Conservation (phyloP, 495 filamentous ascomycete genomes). For the Neurospora sp. region DNA sequence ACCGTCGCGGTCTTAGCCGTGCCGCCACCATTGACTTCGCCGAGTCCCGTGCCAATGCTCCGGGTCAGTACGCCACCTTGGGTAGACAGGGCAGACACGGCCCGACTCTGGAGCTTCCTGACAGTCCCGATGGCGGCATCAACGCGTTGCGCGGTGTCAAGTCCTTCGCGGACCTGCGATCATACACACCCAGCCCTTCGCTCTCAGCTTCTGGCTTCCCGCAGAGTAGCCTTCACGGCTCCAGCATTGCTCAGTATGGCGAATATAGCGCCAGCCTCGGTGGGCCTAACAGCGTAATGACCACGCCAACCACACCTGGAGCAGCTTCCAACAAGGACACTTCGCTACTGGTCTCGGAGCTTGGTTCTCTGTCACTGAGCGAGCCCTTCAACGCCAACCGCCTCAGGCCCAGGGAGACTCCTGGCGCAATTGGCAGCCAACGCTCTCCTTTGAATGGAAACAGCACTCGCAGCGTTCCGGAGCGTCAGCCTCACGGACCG, state of each 20-base stretch:
- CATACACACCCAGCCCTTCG: conserved; percentile 88
- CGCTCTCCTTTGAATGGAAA: conserved; percentile 58
- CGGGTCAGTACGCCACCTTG: conserved; percentile 59
- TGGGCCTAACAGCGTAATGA: conserved; percentile 29
- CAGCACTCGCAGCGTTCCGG: conserved; percentile 56
- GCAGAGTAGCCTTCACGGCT: conserved; percentile 32
- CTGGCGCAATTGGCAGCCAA: conserved; percentile 82
- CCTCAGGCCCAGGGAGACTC: conserved; percentile 29
- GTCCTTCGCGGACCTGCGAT: conserved; percentile 90
- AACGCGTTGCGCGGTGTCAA: conserved; percentile 74
- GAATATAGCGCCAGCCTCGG: conserved; percentile 25
- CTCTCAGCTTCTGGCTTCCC: conserved; percentile 58
- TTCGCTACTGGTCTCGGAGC: conserved; percentile 47
- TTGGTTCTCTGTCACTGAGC: conserved; percentile 53
- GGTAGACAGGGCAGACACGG: conserved; percentile 56
- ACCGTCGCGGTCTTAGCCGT: conserved; percentile 74
- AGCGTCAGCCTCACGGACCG: conserved; percentile 76
- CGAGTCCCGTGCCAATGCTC: conserved; percentile 65
- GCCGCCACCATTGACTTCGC: conserved; percentile 98
- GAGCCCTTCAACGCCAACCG: conserved; percentile 49
- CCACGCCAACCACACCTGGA: conserved; percentile 30
- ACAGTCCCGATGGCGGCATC: conserved; percentile 56
- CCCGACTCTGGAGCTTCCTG: conserved; percentile 71
- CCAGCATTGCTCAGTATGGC: conserved; percentile 50
- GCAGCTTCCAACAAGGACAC: conserved; percentile 51